Conservation (phyloP, 371 early-diverging fungal species). For the Conidiobolus incongruus region DNA sequence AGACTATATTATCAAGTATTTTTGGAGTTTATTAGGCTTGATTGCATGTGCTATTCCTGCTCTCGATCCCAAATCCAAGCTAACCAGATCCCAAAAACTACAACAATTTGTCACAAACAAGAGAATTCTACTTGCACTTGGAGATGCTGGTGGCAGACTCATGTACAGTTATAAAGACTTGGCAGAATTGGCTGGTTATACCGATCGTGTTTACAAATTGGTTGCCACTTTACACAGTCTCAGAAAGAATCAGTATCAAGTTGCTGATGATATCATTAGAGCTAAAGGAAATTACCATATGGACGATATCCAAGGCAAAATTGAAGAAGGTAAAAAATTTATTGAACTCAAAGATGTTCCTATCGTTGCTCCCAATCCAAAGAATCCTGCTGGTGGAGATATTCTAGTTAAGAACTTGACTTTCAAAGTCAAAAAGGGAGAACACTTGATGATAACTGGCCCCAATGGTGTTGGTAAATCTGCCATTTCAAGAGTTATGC, state of each 20-base stretch:
- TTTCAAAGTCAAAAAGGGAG: slow-evolving; percentile 33
- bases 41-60: slow-evolving; percentile 60
- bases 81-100: too few species aligned
- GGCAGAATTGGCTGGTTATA: slow-evolving; percentile 67
- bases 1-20: slow-evolving; percentile 70
- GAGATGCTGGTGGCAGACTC: slow-evolving; percentile 80
- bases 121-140: slow-evolving; percentile 56
- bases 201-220: slow-evolving; percentile 56
- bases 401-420: slow-evolving; percentile 28
- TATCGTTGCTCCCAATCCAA: slow-evolving; percentile 38
- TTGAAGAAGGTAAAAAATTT: slow-evolving; percentile 17
- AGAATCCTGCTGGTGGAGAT: slow-evolving; percentile 33
- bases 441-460: slow-evolving; percentile 46
- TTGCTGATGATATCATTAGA: background rate
- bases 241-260: slow-evolving; percentile 6
- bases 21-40: slow-evolving; percentile 44
- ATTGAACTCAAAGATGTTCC: slow-evolving; percentile 37
- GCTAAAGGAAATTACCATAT: slow-evolving; percentile 16
- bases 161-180: slow-evolving; percentile 77
- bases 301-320: slow-evolving; percentile 23
- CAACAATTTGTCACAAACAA: slow-evolving; percentile 79
- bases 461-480: slow-evolving; percentile 71
- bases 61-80: slow-evolving; percentile 44
- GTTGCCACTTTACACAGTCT: slow-evolving; percentile 39
- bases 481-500: slow-evolving; percentile 53